Conservation (phyloP, 1,139 yeast genomes). For the Zygoascus meyerae region DNA sequence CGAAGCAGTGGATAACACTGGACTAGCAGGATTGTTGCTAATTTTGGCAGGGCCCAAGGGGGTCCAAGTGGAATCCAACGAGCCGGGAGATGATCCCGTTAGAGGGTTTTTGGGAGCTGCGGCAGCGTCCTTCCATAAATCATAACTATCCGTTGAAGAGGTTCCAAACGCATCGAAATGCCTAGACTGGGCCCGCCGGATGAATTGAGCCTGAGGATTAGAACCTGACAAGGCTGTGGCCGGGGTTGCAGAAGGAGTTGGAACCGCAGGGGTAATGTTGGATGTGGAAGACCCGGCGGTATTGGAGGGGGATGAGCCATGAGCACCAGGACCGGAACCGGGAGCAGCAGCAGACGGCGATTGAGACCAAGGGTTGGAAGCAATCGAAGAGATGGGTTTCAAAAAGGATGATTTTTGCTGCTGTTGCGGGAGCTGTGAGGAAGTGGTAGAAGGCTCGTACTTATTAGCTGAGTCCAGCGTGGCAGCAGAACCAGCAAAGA, state of each 20-base stretch:
- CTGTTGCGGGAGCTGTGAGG: slow-evolving; percentile 1
- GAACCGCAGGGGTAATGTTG: background rate
- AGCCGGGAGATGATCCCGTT: slow-evolving; percentile 7
- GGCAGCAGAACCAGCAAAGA: slow-evolving; percentile 2
- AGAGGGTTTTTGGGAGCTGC: background rate
- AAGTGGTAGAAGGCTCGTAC: too few species aligned
- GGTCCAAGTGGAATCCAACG: slow-evolving; percentile 7
- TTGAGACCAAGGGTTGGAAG: slow-evolving; percentile 5
- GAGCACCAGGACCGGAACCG: background rate
- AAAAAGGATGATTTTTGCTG: background rate
- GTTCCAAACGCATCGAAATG: slow-evolving; percentile 24
- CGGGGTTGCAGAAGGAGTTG: background rate
- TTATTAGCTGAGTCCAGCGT: too few species aligned
- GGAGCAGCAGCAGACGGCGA: slow-evolving; percentile 1
- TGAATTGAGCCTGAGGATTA: background rate
- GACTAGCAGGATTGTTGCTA: slow-evolving; percentile 6
- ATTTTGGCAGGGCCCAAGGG: slow-evolving; percentile 1
- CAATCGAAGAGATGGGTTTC: slow-evolving; percentile 1
- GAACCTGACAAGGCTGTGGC: background rate
- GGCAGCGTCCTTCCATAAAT: slow-evolving; percentile 9
- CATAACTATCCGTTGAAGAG: slow-evolving; percentile 8
- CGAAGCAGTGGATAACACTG: slow-evolving; percentile 8
- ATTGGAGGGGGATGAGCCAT: slow-evolving; percentile 1
- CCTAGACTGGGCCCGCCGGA: slow-evolving; percentile 23
- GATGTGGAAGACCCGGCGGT: slow-evolving; percentile 5